phyloP scores from a whole-genome alignment of 2,329 filamentous ascomycete genomes.

The Diaporthe citri region DNA sequence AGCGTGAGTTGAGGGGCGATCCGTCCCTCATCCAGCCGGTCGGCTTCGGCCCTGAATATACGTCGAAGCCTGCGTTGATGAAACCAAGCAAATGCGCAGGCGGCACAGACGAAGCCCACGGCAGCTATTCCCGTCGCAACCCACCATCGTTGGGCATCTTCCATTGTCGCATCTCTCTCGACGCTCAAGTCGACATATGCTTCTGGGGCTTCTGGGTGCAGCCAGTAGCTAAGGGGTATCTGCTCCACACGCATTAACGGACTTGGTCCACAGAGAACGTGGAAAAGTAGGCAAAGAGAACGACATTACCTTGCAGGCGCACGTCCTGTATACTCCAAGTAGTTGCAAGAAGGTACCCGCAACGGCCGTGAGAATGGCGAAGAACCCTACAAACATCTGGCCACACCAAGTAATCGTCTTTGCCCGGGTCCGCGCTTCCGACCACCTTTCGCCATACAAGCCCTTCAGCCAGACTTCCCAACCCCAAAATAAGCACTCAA shows the following conservation, averaged over 20 bases:
- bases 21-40: slow-evolving; percentile 42
- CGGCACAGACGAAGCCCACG: slow-evolving; percentile 44
- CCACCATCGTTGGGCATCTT: slow-evolving; percentile 44
- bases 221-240: slow-evolving; percentile 40
- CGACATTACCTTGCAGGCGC: slow-evolving; percentile 40
- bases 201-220: slow-evolving; percentile 34
- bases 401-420: slow-evolving; percentile 49
- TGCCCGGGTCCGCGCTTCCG: slow-evolving; percentile 43
- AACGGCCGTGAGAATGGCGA: slow-evolving; percentile 50
- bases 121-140: slow-evolving; percentile 44
- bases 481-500: slow-evolving; percentile 48
- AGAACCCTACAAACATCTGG: slow-evolving; percentile 48
- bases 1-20: background rate
- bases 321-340: slow-evolving; percentile 45
- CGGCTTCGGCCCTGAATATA: slow-evolving; percentile 47
- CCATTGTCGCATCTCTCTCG: slow-evolving; percentile 45
- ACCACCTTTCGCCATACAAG: slow-evolving; percentile 46
- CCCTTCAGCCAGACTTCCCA: slow-evolving; percentile 46
- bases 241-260: background rate
- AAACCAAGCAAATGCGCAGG: slow-evolving; percentile 50
- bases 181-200: slow-evolving; percentile 47
- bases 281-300: too few species aligned
- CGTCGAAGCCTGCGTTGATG: slow-evolving; percentile 49
- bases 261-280: background rate
- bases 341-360: slow-evolving; percentile 46